phyloP scores from a whole-genome alignment of 2,329 filamentous ascomycete species.

The Claviceps cyperi region DNA sequence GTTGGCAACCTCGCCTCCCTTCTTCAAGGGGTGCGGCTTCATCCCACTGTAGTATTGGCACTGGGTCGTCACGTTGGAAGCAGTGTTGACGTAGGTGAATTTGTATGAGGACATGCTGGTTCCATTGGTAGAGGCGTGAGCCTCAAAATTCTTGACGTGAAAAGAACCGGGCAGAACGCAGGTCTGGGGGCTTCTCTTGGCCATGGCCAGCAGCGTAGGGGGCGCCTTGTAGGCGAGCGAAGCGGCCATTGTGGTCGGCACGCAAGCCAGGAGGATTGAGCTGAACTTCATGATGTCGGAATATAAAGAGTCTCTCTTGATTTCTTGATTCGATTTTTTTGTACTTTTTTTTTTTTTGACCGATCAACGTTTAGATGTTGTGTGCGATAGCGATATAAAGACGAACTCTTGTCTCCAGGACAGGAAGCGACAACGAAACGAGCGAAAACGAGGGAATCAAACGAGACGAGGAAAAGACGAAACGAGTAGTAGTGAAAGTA shows the following conservation, averaged over 20 bases:
- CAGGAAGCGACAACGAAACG: neutral
- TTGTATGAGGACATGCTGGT: constrained; percentile 17
- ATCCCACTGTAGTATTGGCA: constrained; percentile 32
- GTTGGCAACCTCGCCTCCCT: constrained; percentile 13
- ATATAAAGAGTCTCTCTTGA: too few relatives aligned
- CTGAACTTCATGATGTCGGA: constrained; percentile 5
- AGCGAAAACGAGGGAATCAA: neutral
- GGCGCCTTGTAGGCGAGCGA: constrained; percentile 15
- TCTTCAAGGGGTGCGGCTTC: constrained; percentile 15
- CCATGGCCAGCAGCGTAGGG: constrained; percentile 12
- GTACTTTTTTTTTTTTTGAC: neutral
- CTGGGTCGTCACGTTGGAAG: constrained; percentile 24
- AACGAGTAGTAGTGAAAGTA: neutral
- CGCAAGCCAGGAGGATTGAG: constrained; percentile 3
- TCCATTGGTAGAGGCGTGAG: constrained; percentile 19
- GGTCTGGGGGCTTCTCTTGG: constrained; percentile 11
- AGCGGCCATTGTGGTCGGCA: constrained; percentile 11
- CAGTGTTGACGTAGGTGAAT: constrained; percentile 27
- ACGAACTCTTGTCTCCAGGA: constrained; percentile 1
- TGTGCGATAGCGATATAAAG: neutral
- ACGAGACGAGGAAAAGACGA: neutral
- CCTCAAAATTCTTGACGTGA: constrained; percentile 23
- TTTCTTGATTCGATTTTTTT: neutral
- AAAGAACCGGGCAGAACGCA: constrained; percentile 26
- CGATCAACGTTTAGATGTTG: neutral